A percentile compares a stretch with the other conserved stretches of the same genome.
These are phyloP conservation scores for Blastomyces emzantsi DNA, from an alignment of 2,329 filamentous ascomycete genomes.

Conservation along the genomic window DNA sequence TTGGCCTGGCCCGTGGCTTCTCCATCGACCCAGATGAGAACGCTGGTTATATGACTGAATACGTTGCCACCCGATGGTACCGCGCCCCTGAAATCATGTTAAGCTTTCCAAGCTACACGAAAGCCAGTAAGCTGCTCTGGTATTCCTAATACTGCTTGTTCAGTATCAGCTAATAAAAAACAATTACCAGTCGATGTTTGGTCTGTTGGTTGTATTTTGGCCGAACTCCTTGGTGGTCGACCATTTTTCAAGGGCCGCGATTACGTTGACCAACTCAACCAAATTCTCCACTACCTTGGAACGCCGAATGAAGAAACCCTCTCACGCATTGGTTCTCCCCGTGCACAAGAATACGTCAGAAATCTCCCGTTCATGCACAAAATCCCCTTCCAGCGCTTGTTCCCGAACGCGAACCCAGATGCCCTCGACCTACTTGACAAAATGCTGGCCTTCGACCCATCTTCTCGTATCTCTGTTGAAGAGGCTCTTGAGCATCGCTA, in stretches of 20 bases:
- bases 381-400: constrained; percentile 77
- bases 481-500: constrained; percentile 94
- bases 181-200: constrained; percentile 81
- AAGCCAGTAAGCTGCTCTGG: constrained; percentile 72
- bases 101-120: constrained; percentile 99
- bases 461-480: constrained; percentile 86
- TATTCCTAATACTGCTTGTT: neutral
- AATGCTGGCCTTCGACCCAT: constrained; percentile 96
- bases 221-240: constrained; percentile 87
- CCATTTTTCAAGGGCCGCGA: constrained; percentile 99
- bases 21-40: constrained; percentile 97
- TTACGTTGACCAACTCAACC: constrained; percentile 98
- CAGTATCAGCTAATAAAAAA: neutral
- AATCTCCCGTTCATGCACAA: constrained; percentile 95
- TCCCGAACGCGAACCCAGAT: constrained; percentile 91
- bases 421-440: constrained; percentile 90
- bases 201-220: constrained; percentile 97
- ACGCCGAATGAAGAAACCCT: constrained; percentile 95
- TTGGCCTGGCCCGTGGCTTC: constrained; percentile 91
- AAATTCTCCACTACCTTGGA: constrained; percentile 95
- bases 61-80: constrained; percentile 98
- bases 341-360: constrained; percentile 95
- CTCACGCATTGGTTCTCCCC: constrained; percentile 83
- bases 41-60: constrained; percentile 99
- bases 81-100: constrained; percentile 98